These are phyloP conservation scores for Aphanocladium album DNA, from an alignment of 2,329 filamentous ascomycete species.

Conservation along the genomic window DNA sequence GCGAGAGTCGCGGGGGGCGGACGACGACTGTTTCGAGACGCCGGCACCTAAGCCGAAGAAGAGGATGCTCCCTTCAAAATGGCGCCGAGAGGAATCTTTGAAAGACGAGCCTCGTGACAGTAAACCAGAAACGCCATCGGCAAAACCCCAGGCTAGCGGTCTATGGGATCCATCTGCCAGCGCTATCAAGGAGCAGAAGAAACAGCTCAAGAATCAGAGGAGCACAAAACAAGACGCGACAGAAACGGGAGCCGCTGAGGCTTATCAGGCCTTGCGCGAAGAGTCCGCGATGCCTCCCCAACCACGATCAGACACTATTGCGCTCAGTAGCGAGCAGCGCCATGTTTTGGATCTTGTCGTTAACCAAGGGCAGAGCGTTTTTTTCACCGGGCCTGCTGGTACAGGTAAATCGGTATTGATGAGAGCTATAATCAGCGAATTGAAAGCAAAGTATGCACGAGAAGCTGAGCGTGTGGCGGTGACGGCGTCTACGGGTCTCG, in stretches of 20 bases:
- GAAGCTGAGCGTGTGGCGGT: constrained; percentile 85
- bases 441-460: constrained; percentile 69
- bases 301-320: constrained; percentile 50
- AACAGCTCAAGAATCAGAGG: constrained; percentile 59
- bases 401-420: constrained; percentile 97
- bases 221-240: constrained; percentile 6
- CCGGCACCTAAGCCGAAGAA: constrained; percentile 46
- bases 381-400: constrained; percentile 95
- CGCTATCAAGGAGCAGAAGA: constrained; percentile 72
- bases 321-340: constrained; percentile 80
- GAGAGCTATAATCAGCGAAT: constrained; percentile 77
- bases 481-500: constrained; percentile 91
- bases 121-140: constrained; percentile 16
- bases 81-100: constrained; percentile 24
- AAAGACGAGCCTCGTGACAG: constrained; percentile 27
- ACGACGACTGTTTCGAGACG: constrained; percentile 21
- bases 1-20: constrained; percentile 33
- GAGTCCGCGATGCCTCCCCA: constrained; percentile 24
- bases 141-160: constrained; percentile 23
- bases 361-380: constrained; percentile 78
- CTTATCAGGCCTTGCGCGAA: constrained; percentile 24
- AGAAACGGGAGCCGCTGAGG: too few species aligned
- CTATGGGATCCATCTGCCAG: constrained; percentile 72
- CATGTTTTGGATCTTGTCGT: constrained; percentile 80
- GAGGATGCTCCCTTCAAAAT: constrained; percentile 53